Conservation (phyloP, 805 yeast species). For the Spathaspora passalidarum region DNA sequence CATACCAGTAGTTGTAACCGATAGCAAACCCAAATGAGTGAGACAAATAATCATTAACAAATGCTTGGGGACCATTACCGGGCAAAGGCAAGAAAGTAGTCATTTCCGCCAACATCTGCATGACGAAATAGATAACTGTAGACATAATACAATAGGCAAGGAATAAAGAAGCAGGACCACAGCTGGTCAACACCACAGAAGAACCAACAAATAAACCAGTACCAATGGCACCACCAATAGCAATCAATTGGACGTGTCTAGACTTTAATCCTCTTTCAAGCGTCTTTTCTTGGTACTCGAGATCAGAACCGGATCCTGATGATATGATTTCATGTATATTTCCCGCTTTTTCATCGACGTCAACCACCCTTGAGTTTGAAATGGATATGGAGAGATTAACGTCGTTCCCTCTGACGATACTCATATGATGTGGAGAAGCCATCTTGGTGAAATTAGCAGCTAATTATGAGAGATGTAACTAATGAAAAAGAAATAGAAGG, state of each 20-base stretch:
- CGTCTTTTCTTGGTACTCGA: slow-evolving; percentile 18
- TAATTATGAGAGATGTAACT: not conserved
- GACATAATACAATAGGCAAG: slow-evolving; percentile 30
- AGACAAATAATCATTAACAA: slow-evolving; percentile 25
- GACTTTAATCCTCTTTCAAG: slow-evolving; percentile 38
- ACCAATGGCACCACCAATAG: slow-evolving; percentile 84
- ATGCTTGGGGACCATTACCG: slow-evolving; percentile 31
- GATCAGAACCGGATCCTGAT: slow-evolving; percentile 15
- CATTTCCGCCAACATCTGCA: slow-evolving; percentile 34
- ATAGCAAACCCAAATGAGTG: slow-evolving; percentile 31
- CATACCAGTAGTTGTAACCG: slow-evolving; percentile 35
- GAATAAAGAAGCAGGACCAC: slow-evolving; percentile 65
- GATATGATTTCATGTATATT: slow-evolving; percentile 12
- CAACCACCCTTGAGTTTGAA: slow-evolving; percentile 24
- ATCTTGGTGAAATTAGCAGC: not conserved
- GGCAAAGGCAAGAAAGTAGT: slow-evolving; percentile 32
- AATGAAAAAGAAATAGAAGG: not conserved
- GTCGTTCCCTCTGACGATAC: slow-evolving; percentile 22
- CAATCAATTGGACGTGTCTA: slow-evolving; percentile 68
- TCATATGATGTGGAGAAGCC: not conserved
- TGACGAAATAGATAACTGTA: slow-evolving; percentile 24
- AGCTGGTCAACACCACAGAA: slow-evolving; percentile 53
- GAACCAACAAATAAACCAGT: slow-evolving; percentile 71
- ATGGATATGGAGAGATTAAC: slow-evolving; percentile 25
- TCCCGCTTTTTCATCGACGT: slow-evolving; percentile 20